Evolutionary conservation across 352 stramenopile species (phyloP), one percentile per base, ranked within the genome.

Genomic region (Plasmopara viticola): DNA sequence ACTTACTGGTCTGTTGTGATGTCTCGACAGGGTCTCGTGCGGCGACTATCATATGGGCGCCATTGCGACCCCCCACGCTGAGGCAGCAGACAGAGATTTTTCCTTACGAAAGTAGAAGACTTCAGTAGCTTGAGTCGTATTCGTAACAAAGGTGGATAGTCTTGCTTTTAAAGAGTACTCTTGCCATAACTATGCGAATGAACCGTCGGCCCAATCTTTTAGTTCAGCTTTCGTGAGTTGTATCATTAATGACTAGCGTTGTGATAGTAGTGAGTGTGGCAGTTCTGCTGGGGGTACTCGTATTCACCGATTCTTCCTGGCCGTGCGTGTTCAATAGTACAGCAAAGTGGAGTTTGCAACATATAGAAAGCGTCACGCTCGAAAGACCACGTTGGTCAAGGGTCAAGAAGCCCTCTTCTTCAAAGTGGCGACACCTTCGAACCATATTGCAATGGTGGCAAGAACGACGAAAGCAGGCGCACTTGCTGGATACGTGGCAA

Each of bases 41-140:
- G 90, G 90, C 13, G 72, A 94, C 60, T 84, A 86, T 60, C 89
- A 97, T 67, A 81, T 91, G 68, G 86, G 84, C 25, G 77, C 78
- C 51, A 85, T 96, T 49, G 69, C 76, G 43, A 76, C 67, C 52
- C 78, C 72, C n/a, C 78, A 89, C 49, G 57, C 72, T n/a, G 53
- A 69, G 28, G 80, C 83, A 14, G 78, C 76, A 50, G 83, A 94
- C 66, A 81, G 69, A 62, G 83, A 94, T 51, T 94, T 90, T 68
- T 94, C 83, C 17, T 70, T 94, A 45, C 78, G 82, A 35, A 53
- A 78, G 60, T 72, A 71, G 51, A 35, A 35, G 31, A 35, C 10
- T 35, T 12, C 7, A 12, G 10, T 35, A 53, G 41, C 50, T 43
- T 28, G 38, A 34, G 6, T 35, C 10, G 5, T 5, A 5, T 12